Conservation (phyloP, 2,329 filamentous ascomycete species). For the Metarhizium guizhouense region DNA sequence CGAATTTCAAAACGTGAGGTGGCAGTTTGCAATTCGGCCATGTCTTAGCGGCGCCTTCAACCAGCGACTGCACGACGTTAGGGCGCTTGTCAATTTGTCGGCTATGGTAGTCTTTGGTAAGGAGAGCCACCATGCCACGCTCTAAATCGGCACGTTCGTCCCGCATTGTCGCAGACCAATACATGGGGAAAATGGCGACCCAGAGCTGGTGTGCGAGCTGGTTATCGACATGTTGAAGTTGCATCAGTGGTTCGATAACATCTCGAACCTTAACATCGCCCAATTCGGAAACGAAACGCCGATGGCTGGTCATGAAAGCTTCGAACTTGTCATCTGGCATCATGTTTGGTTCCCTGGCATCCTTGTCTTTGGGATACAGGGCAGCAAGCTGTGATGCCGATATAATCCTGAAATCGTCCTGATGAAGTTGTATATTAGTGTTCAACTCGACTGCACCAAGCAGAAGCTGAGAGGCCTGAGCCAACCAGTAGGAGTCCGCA, state of each 20-base stretch:
- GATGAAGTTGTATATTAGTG: constrained; percentile 65
- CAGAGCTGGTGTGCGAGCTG: constrained; percentile 82
- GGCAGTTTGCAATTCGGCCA: constrained; percentile 86
- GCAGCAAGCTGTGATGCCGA: constrained; percentile 65
- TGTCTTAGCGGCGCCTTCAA: constrained; percentile 78
- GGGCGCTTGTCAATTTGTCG: constrained; percentile 90
- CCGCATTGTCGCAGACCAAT: constrained; percentile 78
- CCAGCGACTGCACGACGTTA: constrained; percentile 87
- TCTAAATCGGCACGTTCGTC: constrained; percentile 89
- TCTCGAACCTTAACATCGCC: constrained; percentile 82
- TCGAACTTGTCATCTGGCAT: constrained; percentile 82
- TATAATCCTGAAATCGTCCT: constrained; percentile 74
- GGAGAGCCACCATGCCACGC: constrained; percentile 77
- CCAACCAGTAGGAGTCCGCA: constrained; percentile 91
- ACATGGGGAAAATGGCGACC: constrained; percentile 84
- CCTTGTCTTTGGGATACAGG: constrained; percentile 69
- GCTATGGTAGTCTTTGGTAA: constrained; percentile 93
- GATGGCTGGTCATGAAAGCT: constrained; percentile 65
- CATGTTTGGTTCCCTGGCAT: constrained; percentile 51
- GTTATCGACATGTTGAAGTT: constrained; percentile 84
- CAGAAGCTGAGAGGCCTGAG: constrained; percentile 87
- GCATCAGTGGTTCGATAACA: constrained; percentile 78
- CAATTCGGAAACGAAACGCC: constrained; percentile 74
- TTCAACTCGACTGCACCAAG: constrained; percentile 86
- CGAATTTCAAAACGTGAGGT: constrained; percentile 90